Base-by-base conservation (phyloP, 2,329 filamentous ascomycete species). In the Cercospora beticola region DNA sequence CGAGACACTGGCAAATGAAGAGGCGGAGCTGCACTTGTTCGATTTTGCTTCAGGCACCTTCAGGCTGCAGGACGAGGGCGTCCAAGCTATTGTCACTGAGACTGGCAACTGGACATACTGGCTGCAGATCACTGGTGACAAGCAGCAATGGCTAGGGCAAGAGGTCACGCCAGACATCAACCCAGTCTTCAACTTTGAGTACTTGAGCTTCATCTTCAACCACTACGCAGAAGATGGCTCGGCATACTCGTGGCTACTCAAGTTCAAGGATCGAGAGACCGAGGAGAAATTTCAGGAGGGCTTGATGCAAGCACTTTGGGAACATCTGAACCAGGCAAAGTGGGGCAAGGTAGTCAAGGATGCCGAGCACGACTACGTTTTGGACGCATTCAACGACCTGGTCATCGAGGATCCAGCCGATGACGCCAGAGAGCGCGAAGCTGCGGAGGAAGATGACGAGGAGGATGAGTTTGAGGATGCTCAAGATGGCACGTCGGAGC, bases 161-260 rank as follows among this genome's bases (percentile, higher is more conserved):
- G 87, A 90, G 2, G 88, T 99, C 31, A 85, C 93, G 31, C 90
- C 92, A 6, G 95, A 99, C 74, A 93, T 98, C 80, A 98, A 98
- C 75, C 95, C 95, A 0, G 94, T 99, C 21, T 99, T 98, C 84
- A 98, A 98, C 82, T 98, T 97, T 73, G 95, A 99, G 79, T 98
- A 94, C 76, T 85, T 97, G n/a, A 98, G 94, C 0, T 98, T 98
- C 79, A 97, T 99, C 76, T 99, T 99, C 86, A 99, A 99, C 77
- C 93, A 97, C 78, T 98, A 97, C 79, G 87, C 91, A 14, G 86
- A 90, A 40, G 92, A 97, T 79, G 93, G 94, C 1, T 92, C 91
- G 1, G 94, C 95, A 4, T 96, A 94, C 79, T 99, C 95, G 0
- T 99, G 95, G 94, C 86, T 99, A 14, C 83, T 99, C 40, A 90